Base-by-base conservation (phyloP, 2,329 filamentous ascomycete genomes). In the Macroventuria anomochaeta region DNA sequence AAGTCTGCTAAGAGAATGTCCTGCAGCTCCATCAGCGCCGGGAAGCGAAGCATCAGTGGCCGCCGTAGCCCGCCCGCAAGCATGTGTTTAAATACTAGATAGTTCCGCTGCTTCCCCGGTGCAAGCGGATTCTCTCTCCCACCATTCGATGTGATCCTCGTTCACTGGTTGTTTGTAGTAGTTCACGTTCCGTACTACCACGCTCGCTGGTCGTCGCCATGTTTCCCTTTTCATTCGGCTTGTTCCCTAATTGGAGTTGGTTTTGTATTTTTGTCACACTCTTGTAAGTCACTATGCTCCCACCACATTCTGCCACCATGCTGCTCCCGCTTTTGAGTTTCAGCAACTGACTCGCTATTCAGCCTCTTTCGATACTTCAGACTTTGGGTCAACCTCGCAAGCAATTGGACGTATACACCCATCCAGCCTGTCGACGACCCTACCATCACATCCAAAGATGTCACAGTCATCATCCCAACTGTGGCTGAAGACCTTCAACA, bases 401-500 rank as follows among this genome's bases (percentile, higher is more conserved):
- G 73, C 39, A 91, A 90, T 66, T 93, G 91, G 89, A 81, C 81
- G 10, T 96, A 96, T 79, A 89, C 87, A 75, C 92, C 93, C 21
- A 90, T 92, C 58, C 89, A 89, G 34, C 88, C 93, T 48, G 89
- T 91, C 33, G 85, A 86, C 53, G 89, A 91, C 59, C 91, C 93
- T n/a, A 87, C 82, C 37, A 88, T 92, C 72, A 91, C 87, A 23
- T 84, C 87, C 28, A 79, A 90, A 64, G 91, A 97, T 83, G 92
- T 96, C 67, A 96, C 93, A 5, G 91, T 97, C 60, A 90, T 97
- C 65, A 90, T 97, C 57, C 93, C 93, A 7, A 96, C 93, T 10
- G 92, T 97, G 61, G 91, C 96, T 70, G 91, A 92, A 56, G 87
- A 86, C 58, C 91, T 93, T 55, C 87, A 92, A 65, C 91, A 96